phyloP scores from a whole-genome alignment of 2,329 filamentous ascomycete species.

The Macrophomina phaseolina region DNA sequence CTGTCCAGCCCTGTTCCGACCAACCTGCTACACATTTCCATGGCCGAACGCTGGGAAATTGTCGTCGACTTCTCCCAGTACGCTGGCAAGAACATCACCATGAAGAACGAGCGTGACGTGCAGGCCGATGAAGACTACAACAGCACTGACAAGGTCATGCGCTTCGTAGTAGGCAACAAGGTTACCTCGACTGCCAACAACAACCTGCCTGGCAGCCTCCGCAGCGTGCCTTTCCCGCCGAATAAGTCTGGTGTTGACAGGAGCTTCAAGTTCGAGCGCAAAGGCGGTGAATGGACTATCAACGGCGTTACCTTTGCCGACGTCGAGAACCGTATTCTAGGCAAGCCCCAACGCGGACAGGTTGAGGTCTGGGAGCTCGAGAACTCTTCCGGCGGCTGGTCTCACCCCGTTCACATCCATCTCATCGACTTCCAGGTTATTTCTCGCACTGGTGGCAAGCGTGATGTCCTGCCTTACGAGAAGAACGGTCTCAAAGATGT shows the following conservation, averaged over 20 bases:
- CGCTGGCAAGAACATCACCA: constrained; percentile 56
- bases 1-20: constrained; percentile 53
- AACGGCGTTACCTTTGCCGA: constrained; percentile 44
- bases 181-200: constrained; percentile 34
- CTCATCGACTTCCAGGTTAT: constrained; percentile 64
- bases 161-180: constrained; percentile 53
- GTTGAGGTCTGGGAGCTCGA: constrained; percentile 46
- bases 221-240: constrained; percentile 36
- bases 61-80: constrained; percentile 61
- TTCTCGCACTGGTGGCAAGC: constrained; percentile 52
- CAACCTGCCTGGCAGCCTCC: constrained; percentile 36
- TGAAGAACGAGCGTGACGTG: constrained; percentile 51
- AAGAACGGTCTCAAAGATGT: constrained; percentile 63
- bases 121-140: constrained; percentile 57
- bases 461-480: constrained; percentile 59
- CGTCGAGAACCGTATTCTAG: constrained; percentile 41
- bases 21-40: constrained; percentile 54
- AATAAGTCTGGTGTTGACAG: constrained; percentile 37
- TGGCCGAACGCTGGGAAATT: constrained; percentile 65
- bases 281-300: constrained; percentile 39
- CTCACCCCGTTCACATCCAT: constrained; percentile 64
- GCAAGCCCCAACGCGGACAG: constrained; percentile 40
- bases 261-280: constrained; percentile 40
- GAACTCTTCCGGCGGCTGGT: constrained; percentile 58
- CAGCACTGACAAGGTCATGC: constrained; percentile 49